Evolutionary conservation across 345 rosid species (phyloP), one percentile per base, ranked within the genome.

Genomic region (Barbarea vulgaris): DNA sequence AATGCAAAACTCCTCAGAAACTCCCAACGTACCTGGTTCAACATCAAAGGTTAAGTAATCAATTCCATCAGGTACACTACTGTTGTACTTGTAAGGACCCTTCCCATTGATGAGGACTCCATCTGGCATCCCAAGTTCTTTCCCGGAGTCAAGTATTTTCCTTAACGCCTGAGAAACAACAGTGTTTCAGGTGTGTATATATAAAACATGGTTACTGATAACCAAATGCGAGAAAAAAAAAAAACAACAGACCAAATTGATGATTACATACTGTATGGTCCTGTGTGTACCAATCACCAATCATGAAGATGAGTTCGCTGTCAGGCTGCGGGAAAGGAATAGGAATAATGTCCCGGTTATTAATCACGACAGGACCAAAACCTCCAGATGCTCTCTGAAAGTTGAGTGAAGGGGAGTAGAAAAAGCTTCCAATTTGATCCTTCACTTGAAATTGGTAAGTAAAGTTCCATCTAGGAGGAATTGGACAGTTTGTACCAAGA

Each of bases 91-190:
- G 77, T 73, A 94, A 36, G 98, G 96, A 48, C 98, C 98, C 83
- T 88, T 94, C 54, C 98, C 98, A 59, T 94, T 94, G 62, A 94
- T 91, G 39, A 94, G 87, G 79, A 94, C 98, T 57, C 97, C 98
- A 74, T 91, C 95, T 0, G 98, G 98, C 93, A 94, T 85, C 18
- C 91, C 98, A 21, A 94, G 97, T 31, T 90, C 95, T 65, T 87
- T 81, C 50, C 98, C 98, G 51, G 88, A 84, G 75, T 90, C 97
- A 59, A 94, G 91, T 42, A 17, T 71, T 9, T 77, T 64, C 81
- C 89, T 90, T 80, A 94, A 72, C 4, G 88, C 97, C 98, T 94
- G 63, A 72, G 53, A 77, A 30, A 39, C 36, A 65, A 69, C 25
- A 72, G 9, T 55, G 33, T 13, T 7, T 58, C 30, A 69, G 6